A percentile compares a stretch with the other conserved stretches of the same genome.
Evolutionary conservation across 129 eudicot species (phyloP).

Genomic region (Solidago caesia): DNA sequence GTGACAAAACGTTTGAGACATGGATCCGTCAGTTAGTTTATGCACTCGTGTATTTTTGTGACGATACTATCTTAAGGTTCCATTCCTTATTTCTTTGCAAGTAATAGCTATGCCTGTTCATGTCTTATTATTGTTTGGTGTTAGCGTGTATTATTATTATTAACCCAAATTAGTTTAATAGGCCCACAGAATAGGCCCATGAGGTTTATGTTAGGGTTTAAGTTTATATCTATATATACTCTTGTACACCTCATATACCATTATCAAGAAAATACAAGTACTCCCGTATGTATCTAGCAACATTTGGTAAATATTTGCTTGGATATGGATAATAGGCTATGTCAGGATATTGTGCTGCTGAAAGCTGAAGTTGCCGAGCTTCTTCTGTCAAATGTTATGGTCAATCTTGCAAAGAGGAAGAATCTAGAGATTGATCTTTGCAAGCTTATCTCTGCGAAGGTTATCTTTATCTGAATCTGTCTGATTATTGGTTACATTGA

Average conservation of each 20-base stretch:
- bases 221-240: no score
- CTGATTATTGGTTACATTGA: conserved; percentile 6
- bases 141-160: no score
- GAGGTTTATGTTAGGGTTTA: no score
- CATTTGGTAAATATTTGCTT: background rate
- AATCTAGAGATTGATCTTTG: conserved; percentile 67
- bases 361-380: conserved; percentile 98
- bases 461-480: conserved; percentile 28
- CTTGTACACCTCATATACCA: no score
- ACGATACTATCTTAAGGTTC: conserved; percentile 80
- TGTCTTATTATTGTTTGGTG: background rate
- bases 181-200: no score
- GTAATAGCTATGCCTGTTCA: conserved; percentile 13
- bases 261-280: no score
- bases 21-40: conserved; percentile 92
- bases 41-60: conserved; percentile 74
- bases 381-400: conserved; percentile 69
- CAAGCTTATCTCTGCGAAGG: conserved; percentile 75
- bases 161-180: no score
- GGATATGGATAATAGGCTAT: conserved; percentile 49
- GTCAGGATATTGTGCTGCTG: conserved; percentile 85
- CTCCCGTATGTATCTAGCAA: no score
- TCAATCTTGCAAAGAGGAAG: conserved; percentile 74
- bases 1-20: conserved; percentile 67
- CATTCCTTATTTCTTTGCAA: conserved; percentile 19